phyloP scores from a whole-genome alignment of 2,329 filamentous ascomycete species.

The Alternaria brassicicola region DNA sequence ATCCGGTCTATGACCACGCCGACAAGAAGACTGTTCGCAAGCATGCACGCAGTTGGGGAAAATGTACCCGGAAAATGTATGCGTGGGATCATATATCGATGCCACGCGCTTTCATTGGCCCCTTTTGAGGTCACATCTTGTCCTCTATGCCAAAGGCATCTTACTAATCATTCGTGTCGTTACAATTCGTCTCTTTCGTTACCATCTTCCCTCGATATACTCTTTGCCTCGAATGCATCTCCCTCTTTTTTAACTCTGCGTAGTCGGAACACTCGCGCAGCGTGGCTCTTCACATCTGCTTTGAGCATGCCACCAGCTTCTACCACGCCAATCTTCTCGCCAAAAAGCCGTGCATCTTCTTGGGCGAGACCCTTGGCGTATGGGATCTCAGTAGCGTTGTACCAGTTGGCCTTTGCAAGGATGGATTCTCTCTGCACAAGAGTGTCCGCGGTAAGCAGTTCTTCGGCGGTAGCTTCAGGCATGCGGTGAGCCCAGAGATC shows the following conservation, averaged over 20 bases:
- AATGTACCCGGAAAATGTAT: background rate
- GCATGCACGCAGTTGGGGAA: background rate
- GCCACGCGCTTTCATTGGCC: background rate
- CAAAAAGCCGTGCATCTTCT: slow-evolving; percentile 28
- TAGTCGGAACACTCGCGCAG: slow-evolving; percentile 27
- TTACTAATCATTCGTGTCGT: background rate
- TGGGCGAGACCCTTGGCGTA: slow-evolving; percentile 27
- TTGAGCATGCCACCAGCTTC: slow-evolving; percentile 26
- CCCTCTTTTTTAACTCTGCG: slow-evolving; percentile 27
- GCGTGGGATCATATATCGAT: background rate
- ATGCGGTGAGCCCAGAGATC: slow-evolving; percentile 35
- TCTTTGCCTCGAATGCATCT: slow-evolving; percentile 31
- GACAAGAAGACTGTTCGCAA: background rate
- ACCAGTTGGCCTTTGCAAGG: slow-evolving; percentile 28
- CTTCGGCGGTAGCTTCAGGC: slow-evolving; percentile 19
- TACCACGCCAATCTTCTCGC: slow-evolving; percentile 31
- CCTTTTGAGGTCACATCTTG: background rate
- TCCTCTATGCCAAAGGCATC: background rate
- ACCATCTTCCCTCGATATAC: slow-evolving; percentile 21
- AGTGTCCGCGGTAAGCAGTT: slow-evolving; percentile 18
- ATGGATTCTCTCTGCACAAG: slow-evolving; percentile 15
- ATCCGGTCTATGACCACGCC: background rate
- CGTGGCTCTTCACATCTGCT: slow-evolving; percentile 27
- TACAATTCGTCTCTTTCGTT: slow-evolving; percentile 26
- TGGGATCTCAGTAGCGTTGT: slow-evolving; percentile 29